These are phyloP conservation scores for Yamadazyma oceani DNA, from an alignment of 1,139 yeast species.

Conservation along the genomic window DNA sequence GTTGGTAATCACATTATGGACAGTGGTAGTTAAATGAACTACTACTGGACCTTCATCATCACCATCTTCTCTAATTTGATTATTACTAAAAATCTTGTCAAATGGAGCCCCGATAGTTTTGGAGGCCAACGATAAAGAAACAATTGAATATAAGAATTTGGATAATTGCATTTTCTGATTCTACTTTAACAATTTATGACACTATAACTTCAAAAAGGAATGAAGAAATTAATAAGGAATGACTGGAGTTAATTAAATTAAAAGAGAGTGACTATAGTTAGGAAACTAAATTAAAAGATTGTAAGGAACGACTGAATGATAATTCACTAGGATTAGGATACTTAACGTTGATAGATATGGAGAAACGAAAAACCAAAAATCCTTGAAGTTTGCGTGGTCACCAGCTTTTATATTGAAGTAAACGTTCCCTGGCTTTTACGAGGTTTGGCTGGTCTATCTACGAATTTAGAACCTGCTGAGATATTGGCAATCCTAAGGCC, in stretches of 20 bases:
- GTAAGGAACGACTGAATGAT: neutral
- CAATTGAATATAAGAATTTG: constrained; percentile 24
- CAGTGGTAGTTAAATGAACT: constrained; percentile 39
- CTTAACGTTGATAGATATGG: neutral
- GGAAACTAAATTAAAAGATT: constrained; percentile 4
- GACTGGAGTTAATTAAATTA: constrained; percentile 23
- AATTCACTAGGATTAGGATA: constrained; percentile 9
- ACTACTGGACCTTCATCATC: constrained; percentile 34
- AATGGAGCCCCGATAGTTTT: constrained; percentile 31
- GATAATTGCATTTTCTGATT: constrained; percentile 33
- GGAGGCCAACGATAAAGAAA: constrained; percentile 21
- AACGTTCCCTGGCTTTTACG: no score
- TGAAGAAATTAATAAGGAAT: no score
- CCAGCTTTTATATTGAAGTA: no score
- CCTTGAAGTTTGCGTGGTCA: no score
- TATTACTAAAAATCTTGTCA: no score
- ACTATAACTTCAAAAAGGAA: constrained; percentile 12
- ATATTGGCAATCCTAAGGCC: neutral
- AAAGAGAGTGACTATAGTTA: constrained; percentile 17
- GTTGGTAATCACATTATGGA: constrained; percentile 35
- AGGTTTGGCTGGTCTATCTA: constrained; percentile 1
- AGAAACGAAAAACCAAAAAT: neutral
- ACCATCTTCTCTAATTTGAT: constrained; percentile 18
- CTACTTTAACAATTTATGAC: constrained; percentile 6
- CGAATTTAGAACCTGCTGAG: constrained; percentile 1